Evolutionary conservation across 768 basidiomycete species (phyloP), one percentile per base, ranked within the genome.

Genomic region (Phanerochaete carnosa): DNA sequence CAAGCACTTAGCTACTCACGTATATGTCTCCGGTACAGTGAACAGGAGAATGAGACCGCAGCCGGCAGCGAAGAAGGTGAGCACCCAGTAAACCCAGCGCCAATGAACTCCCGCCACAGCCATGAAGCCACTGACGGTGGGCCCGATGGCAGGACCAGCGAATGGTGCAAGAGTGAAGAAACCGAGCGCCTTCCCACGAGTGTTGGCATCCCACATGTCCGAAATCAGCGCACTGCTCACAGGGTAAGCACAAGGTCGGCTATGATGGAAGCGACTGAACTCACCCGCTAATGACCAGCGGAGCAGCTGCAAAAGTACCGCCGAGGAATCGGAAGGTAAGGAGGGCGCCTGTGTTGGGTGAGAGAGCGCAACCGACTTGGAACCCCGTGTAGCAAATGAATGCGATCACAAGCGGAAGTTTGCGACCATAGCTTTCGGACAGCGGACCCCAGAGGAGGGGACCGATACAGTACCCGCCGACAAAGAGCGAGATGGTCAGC

Each of bases 281-380:
- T 12, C 66, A 87, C 85, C 87, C 89, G 59, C 83, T 81, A 73
- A 89, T 89, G 6, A 88, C 82, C 47, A 90, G 66, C 0, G 89
- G 90, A 29, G 84, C 80, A 19, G 86, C 81, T 22, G 89, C 88
- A 64, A 89, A 90, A 1, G 76, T 75, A 13, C 90, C 90, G 1
- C 84, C 82, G n/a, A 91, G 69, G 69, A 91, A 87, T 23, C 91
- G 82, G 64, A 89, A 84, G 19, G 88, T 66, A 13, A 93, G 76
- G n/a, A 92, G 70, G 3, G 86, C 81, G 7, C 76, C 78, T 1
- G 83, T 83, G 70, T 89, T 90, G 39, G 76, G 73, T 0, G 86
- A 75, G 2, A 89, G 74, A 0, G 89, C 88, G 39, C 79, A 79
- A 29, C 82, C 90, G 28, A 88, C 69, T 75, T 86, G 84, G 67